Percentiles rank a stretch among this genome's conserved stretches.
phyloP scores from a whole-genome alignment of 148 eudicot species.

The Oxyria digyna region DNA sequence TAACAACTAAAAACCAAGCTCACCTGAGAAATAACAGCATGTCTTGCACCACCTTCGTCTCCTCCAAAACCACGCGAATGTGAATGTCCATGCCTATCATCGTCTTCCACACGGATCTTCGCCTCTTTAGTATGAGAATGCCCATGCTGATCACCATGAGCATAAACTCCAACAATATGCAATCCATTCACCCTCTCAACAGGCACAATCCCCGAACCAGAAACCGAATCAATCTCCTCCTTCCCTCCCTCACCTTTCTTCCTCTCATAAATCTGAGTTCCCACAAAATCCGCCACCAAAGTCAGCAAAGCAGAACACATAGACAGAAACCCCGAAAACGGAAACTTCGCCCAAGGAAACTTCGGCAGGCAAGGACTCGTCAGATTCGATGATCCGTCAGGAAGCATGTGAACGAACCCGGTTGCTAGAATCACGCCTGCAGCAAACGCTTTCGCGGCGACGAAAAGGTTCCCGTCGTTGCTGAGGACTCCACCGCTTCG shows the following conservation, averaged over 20 bases:
- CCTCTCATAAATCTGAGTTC: slow-evolving; percentile 74
- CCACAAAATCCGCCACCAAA: slow-evolving; percentile 64
- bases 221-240: slow-evolving; percentile 22
- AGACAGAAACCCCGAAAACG: slow-evolving; percentile 67
- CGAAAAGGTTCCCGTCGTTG: slow-evolving; percentile 33
- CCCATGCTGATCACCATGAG: slow-evolving; percentile 62
- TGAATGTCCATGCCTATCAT: slow-evolving; percentile 21
- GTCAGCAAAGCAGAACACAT: slow-evolving; percentile 81
- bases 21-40: slow-evolving; percentile 85
- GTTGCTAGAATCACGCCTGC: slow-evolving; percentile 52
- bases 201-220: slow-evolving; percentile 39
- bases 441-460: slow-evolving; percentile 41
- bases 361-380: slow-evolving; percentile 53
- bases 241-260: slow-evolving; percentile 11
- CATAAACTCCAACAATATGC: slow-evolving; percentile 80
- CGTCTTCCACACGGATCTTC: slow-evolving; percentile 17
- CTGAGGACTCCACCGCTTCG: slow-evolving; percentile 27
- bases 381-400: slow-evolving; percentile 55
- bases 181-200: slow-evolving; percentile 35
- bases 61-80: slow-evolving; percentile 19
- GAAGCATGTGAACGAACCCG: slow-evolving; percentile 88
- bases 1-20: no score
- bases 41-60: slow-evolving; percentile 42
- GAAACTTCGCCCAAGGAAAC: slow-evolving; percentile 71
- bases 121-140: slow-evolving; percentile 30